These are phyloP conservation scores for Conoideocrella luteorostrata DNA, from an alignment of 2,329 filamentous ascomycete species.

Conservation along the genomic window DNA sequence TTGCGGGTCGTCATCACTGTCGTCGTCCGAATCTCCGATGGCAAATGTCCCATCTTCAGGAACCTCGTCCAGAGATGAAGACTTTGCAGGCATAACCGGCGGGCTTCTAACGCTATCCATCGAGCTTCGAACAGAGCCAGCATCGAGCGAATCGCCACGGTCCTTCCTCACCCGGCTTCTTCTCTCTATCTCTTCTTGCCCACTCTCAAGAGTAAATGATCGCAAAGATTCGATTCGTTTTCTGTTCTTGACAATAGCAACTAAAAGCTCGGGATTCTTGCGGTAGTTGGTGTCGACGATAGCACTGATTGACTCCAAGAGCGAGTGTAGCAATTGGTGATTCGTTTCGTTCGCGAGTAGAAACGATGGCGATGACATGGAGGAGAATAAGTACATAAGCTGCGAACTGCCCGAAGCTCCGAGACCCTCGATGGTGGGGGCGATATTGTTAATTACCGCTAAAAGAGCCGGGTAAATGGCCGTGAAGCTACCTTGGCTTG, in stretches of 20 bases:
- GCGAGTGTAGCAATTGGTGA: conserved; percentile 68
- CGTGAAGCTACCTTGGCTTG: conserved; percentile 81
- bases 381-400: conserved; percentile 79
- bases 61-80: conserved; percentile 24
- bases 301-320: conserved; percentile 84
- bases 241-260: conserved; percentile 69
- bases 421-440: conserved; percentile 74
- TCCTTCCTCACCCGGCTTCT: conserved; percentile 63
- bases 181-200: conserved; percentile 83
- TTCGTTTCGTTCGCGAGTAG: conserved; percentile 89
- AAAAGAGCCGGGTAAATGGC: conserved; percentile 88
- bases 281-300: conserved; percentile 84
- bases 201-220: conserved; percentile 85
- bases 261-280: conserved; percentile 74
- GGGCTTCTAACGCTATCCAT: conserved; percentile 63
- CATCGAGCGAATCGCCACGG: conserved; percentile 43
- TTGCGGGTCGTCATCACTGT: conserved; percentile 44
- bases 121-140: conserved; percentile 51
- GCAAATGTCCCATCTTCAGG: conserved; percentile 72
- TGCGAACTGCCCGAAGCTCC: conserved; percentile 71
- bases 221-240: conserved; percentile 80
- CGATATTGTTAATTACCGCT: conserved; percentile 89
- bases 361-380: conserved; percentile 91
- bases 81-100: conserved; percentile 21
- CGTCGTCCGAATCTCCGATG: conserved; percentile 78